These are phyloP conservation scores for Coccinonectria pachysandricola DNA, from an alignment of 2,329 filamentous ascomycete genomes.

Conservation along the genomic window DNA sequence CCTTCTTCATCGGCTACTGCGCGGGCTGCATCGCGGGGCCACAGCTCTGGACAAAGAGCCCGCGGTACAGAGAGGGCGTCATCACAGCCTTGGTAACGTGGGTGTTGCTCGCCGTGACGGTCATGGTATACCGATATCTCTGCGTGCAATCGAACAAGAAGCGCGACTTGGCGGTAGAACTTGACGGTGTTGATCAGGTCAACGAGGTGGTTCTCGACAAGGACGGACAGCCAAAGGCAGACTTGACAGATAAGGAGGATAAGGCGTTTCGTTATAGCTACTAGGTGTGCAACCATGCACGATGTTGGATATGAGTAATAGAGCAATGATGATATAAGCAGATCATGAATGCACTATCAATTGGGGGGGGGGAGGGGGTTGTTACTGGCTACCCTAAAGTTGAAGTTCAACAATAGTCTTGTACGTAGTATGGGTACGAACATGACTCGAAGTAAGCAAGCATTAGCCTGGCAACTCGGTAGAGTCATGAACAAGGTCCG, in stretches of 20 bases:
- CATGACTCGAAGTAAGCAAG: too few relatives aligned
- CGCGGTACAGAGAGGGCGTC: conserved; percentile 3
- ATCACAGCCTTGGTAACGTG: conserved; percentile 3
- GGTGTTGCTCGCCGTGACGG: neutral
- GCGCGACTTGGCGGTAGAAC: neutral
- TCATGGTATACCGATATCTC: conserved; percentile 1
- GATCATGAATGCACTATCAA: too few relatives aligned
- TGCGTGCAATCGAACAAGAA: conserved; percentile 1
- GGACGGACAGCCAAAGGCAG: conserved; percentile 1
- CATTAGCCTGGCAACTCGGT: too few relatives aligned
- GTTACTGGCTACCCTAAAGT: too few relatives aligned
- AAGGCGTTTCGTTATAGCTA: conserved; percentile 2
- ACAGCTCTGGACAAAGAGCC: conserved; percentile 3
- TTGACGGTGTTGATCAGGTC: neutral
- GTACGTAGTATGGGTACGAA: too few relatives aligned
- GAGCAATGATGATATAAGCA: too few relatives aligned
- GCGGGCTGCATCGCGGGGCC: conserved; percentile 1
- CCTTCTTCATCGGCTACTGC: conserved; percentile 3
- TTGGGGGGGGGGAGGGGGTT: too few relatives aligned
- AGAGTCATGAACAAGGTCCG: too few relatives aligned
- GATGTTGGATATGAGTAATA: too few relatives aligned
- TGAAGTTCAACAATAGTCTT: too few relatives aligned
- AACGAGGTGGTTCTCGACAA: neutral
- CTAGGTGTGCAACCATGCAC: too few relatives aligned
- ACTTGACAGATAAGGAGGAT: conserved; percentile 2